Percentiles rank a stretch among this genome's conserved stretches.
Conservation (phyloP, 495 filamentous ascomycete genomes). For the Penicillium samsonianum region DNA sequence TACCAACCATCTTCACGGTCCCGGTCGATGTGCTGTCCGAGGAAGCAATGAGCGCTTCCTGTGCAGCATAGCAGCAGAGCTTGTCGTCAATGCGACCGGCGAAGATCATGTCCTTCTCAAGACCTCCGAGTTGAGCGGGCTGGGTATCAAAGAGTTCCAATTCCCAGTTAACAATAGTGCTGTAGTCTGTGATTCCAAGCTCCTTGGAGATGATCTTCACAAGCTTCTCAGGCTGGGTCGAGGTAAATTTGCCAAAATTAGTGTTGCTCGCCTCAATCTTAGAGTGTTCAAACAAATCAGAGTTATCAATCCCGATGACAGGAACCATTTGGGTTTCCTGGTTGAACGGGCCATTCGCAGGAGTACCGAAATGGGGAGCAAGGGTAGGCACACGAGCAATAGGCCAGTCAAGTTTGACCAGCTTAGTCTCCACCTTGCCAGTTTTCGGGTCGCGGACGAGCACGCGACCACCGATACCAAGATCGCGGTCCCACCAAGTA, state of each 20-base stretch:
- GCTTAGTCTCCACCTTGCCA: constrained; percentile 77
- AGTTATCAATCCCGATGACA: constrained; percentile 85
- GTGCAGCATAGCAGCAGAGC: constrained; percentile 89
- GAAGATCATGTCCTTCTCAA: constrained; percentile 94
- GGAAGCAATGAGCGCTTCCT: constrained; percentile 78
- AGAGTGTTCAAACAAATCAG: constrained; percentile 48
- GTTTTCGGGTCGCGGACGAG: constrained; percentile 70
- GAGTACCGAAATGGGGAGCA: constrained; percentile 88
- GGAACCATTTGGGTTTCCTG: constrained; percentile 92
- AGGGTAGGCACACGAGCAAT: constrained; percentile 91
- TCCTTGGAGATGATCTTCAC: constrained; percentile 79
- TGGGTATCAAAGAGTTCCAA: constrained; percentile 94
- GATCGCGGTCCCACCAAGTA: constrained; percentile 95
- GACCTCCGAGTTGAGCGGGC: constrained; percentile 77
- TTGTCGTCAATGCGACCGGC: constrained; percentile 96
- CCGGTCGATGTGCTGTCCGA: constrained; percentile 51
- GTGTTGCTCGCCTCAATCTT: constrained; percentile 33
- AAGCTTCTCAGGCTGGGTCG: constrained; percentile 80
- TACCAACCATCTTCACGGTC: constrained; percentile 79
- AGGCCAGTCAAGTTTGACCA: constrained; percentile 92
- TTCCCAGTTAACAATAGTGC: constrained; percentile 89
- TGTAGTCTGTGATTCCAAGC: constrained; percentile 66
- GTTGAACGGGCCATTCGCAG: constrained; percentile 77
- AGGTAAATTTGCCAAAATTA: constrained; percentile 62
- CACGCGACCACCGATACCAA: constrained; percentile 86